Evolutionary conservation across 177 flowering plant genomes (phyloP).

Genomic region (Vitis hybrid): DNA sequence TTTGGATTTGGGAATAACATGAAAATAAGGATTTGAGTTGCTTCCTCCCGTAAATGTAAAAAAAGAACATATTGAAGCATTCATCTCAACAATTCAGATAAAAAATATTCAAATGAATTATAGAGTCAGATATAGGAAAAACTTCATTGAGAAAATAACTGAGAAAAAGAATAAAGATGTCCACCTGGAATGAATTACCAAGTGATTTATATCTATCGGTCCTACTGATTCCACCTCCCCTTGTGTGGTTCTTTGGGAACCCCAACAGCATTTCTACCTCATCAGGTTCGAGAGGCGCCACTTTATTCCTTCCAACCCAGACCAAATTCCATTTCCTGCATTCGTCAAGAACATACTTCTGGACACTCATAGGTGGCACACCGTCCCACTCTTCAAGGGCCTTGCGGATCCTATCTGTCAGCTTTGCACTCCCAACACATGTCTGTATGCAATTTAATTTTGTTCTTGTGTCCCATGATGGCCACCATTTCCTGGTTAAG

Average conservation of each 20-base stretch:
- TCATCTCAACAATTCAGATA: too few species aligned
- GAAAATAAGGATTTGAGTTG: too few species aligned
- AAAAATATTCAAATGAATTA: too few species aligned
- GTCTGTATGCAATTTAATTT: constrained; percentile 81
- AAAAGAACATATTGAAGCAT: too few species aligned
- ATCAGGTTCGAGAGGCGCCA: constrained; percentile 89
- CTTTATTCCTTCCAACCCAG: constrained; percentile 90
- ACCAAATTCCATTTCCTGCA: constrained; percentile 92
- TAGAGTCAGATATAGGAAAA: background rate
- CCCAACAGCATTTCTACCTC: constrained; percentile 86
- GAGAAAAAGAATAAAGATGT: constrained; percentile 1
- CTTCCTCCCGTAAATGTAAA: too few species aligned
- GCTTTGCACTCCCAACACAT: constrained; percentile 64
- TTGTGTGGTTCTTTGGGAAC: constrained; percentile 84
- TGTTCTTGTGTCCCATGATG: constrained; percentile 80
- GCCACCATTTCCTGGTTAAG: constrained; percentile 84
- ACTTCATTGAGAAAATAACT: background rate
- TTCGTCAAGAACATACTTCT: constrained; percentile 57
- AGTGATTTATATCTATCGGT: constrained; percentile 81
- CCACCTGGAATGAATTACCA: constrained; percentile 94
- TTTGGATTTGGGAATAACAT: background rate
- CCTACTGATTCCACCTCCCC: constrained; percentile 90
- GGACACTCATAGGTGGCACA: constrained; percentile 58
- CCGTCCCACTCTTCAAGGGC: constrained; percentile 53
- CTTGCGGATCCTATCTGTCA: constrained; percentile 69